Conservation (phyloP, 1,139 yeast genomes). For the Blastobotrys serpentis region DNA sequence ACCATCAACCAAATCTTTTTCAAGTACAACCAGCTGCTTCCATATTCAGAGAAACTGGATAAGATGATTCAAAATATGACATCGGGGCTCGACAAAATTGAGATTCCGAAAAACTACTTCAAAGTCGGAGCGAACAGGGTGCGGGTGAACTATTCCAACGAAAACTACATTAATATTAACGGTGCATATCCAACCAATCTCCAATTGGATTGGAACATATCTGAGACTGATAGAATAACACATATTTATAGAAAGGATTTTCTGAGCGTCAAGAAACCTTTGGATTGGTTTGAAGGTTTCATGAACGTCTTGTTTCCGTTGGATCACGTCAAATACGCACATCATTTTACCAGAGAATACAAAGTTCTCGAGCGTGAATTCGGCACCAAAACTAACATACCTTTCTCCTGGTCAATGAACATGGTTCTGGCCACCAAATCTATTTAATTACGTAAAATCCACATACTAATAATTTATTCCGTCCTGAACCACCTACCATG, state of each 20-base stretch:
- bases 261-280: conserved; percentile 8
- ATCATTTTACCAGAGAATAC: conserved; percentile 3
- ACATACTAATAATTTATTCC: too few species aligned
- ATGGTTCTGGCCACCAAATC: conserved; percentile 8
- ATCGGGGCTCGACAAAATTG: conserved; percentile 6
- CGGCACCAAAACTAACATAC: conserved; percentile 7
- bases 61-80: conserved; percentile 9
- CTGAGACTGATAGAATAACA: conserved; percentile 5
- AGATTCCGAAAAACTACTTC: conserved; percentile 8
- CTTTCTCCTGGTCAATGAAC: conserved; percentile 9
- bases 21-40: conserved; percentile 9
- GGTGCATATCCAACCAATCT: conserved; percentile 6
- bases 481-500: background rate
- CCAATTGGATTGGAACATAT: conserved; percentile 3
- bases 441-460: background rate
- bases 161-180: conserved; percentile 4
- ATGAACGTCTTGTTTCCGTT: conserved; percentile 3
- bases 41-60: conserved; percentile 6
- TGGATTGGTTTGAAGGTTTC: conserved; percentile 8
- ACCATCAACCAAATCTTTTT: conserved; percentile 10
- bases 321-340: conserved; percentile 2
- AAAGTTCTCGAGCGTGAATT: conserved; percentile 6
- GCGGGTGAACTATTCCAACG: conserved; percentile 5
- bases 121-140: conserved; percentile 7
- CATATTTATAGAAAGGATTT: conserved; percentile 7